Conservation (phyloP, 768 basidiomycete species). For the Antrodiella citrinella region DNA sequence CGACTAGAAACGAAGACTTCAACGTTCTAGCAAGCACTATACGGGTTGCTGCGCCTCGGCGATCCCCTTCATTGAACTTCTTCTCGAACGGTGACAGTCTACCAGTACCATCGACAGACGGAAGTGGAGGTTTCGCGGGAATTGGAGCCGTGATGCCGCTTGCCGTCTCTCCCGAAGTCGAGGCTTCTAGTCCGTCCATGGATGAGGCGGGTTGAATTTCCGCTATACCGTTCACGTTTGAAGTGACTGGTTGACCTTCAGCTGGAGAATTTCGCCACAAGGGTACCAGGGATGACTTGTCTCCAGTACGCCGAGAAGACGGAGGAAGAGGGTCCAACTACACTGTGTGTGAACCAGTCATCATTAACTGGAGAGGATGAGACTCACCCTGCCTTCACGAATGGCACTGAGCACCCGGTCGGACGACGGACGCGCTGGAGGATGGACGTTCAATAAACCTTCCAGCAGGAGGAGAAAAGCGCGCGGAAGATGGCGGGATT, state of each 20-base stretch:
- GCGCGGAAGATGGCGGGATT: constrained; percentile 63
- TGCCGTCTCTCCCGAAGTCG: background rate
- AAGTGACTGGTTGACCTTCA: too few species aligned
- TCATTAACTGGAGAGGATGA: background rate
- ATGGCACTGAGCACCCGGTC: constrained; percentile 67
- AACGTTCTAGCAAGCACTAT: constrained; percentile 20
- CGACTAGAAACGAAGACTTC: constrained; percentile 29
- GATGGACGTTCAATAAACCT: constrained; percentile 53
- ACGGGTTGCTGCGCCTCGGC: constrained; percentile 4
- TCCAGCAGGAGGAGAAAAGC: constrained; percentile 69
- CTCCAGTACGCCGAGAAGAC: background rate
- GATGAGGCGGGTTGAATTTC: too few species aligned
- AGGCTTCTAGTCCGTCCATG: too few species aligned
- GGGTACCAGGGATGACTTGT: constrained; percentile 11
- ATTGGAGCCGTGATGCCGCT: background rate
- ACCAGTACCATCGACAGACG: background rate
- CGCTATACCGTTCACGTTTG: too few species aligned
- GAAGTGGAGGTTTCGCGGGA: background rate
- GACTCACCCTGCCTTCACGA: constrained; percentile 62
- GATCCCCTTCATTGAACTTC: background rate
- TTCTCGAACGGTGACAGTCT: background rate
- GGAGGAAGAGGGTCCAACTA: constrained; percentile 22
- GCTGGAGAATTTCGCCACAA: background rate
- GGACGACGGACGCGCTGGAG: constrained; percentile 57
- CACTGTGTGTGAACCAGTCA: background rate